phyloP scores from a whole-genome alignment of 2,329 filamentous ascomycete genomes.

The Apiospora koreana region DNA sequence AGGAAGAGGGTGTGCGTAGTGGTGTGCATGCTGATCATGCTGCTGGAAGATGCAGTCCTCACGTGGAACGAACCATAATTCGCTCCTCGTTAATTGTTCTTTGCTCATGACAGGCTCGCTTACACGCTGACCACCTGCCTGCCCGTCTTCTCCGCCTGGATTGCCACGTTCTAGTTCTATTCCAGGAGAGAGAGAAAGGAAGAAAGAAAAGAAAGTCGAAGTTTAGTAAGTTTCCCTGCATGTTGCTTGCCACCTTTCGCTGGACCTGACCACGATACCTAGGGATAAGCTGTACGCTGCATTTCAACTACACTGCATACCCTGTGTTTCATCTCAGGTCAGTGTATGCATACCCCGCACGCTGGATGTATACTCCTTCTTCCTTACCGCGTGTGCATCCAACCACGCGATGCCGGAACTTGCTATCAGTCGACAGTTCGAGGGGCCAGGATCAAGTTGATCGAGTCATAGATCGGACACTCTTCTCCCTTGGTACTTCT shows the following conservation, averaged over 20 bases:
- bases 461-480: not conserved
- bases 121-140: not conserved
- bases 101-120: not conserved
- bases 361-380: not conserved
- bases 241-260: not conserved
- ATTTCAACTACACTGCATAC: not conserved
- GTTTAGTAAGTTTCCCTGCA: not conserved
- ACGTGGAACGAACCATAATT: not conserved
- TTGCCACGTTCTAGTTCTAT: not conserved
- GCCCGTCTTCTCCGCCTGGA: not conserved
- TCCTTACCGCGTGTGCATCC: too few species aligned
- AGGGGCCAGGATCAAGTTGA: not conserved
- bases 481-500: not conserved
- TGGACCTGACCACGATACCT: not conserved
- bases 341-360: slow-evolving; percentile 1
- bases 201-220: not conserved
- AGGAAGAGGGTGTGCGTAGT: not conserved
- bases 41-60: not conserved
- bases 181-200: not conserved
- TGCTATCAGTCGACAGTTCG: not conserved
- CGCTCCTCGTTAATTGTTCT: not conserved
- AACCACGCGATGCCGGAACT: not conserved
- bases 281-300: not conserved
- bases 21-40: not conserved
- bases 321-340: not conserved